Conservation (phyloP, 495 filamentous ascomycete species). For the Lophiotrema nucula region DNA sequence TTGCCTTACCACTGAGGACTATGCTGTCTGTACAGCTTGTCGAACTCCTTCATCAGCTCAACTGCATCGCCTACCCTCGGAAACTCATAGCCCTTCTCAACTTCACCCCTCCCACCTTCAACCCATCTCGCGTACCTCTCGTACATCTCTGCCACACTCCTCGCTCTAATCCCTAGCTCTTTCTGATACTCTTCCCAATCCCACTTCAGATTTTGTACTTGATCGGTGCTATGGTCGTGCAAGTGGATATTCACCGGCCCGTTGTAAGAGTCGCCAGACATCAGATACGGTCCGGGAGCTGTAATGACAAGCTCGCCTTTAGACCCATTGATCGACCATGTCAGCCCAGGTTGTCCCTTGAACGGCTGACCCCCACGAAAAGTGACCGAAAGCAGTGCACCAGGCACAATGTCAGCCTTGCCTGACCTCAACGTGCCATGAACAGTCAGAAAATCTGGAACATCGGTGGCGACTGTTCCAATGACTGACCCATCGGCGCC, state of each 20-base stretch:
- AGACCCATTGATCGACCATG: conserved; percentile 25
- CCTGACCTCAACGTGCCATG: conserved; percentile 6
- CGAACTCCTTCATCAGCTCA: conserved; percentile 3
- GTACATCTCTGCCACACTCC: conserved; percentile 3
- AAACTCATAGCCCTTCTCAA: conserved; percentile 3
- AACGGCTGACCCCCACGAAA: conserved; percentile 27
- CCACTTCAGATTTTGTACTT: conserved; percentile 11
- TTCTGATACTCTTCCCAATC: conserved; percentile 13
- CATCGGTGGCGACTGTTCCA: not conserved
- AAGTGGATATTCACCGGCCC: conserved; percentile 13
- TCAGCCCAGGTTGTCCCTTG: conserved; percentile 2
- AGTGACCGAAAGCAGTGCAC: conserved; percentile 2
- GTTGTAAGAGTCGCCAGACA: not conserved
- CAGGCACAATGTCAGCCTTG: not conserved
- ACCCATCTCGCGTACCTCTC: conserved; percentile 3
- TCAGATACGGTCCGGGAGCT: not conserved
- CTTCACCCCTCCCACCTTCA: not conserved
- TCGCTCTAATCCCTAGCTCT: conserved; percentile 1
- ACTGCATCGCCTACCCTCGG: not conserved
- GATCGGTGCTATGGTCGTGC: conserved; percentile 10
- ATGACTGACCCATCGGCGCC: not conserved
- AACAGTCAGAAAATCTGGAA: conserved; percentile 15
- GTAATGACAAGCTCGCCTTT: conserved; percentile 23
- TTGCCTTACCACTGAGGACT: not conserved
- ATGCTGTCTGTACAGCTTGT: not conserved